Evolutionary conservation across 148 eudicot genomes (phyloP), one percentile per base, ranked within the genome.

Genomic region (Cornus suecica): DNA sequence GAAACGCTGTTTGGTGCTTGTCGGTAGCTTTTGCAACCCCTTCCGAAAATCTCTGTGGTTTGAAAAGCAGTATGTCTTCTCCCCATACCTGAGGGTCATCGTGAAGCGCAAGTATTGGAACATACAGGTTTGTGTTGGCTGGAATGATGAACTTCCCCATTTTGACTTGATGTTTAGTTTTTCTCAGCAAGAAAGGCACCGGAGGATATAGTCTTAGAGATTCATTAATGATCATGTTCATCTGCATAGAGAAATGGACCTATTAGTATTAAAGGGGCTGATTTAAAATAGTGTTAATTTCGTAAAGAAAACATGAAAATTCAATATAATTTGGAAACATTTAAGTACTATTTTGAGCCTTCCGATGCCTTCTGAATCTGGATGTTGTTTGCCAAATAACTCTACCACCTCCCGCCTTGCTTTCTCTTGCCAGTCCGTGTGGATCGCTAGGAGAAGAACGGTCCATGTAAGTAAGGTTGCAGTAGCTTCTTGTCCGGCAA

Each of bases 361-460:
- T 65, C 71, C 72, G 37, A 68, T 15, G 56, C 68, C 58, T 37
- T 76, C 73, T 18, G 72, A 20, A 76, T 25, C 20, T 1, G 81
- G 81, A 4, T 54, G 13, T 41, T 52, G 22, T 45, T 66, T 25
- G 66, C 81, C 81, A 37, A 73, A 78, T 15, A 78, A 27, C 37
- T 56, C n/a, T 3, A 52, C 16, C 8, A 78, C 76, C 56, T 78
- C 81, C 24, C 56, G 15, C 6, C 81, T 41, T 4, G 76, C 72
- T 66, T 54, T 73, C n/a, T 78, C 81, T 78, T 72, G 81, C 81
- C 81, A 78, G 34, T 78, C 76, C 22, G 68, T 66, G 22, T 78
- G 48, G 27, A 72, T 73, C 26, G 72, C 71, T 51, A 78, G 67
- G 58, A 78, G 76, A 26, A 78, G 65, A 66, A 56, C 18, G 4